A percentile compares a stretch with the other conserved stretches of the same genome.
Conservation (phyloP, 495 filamentous ascomycete genomes). For the Niebla homalea region DNA sequence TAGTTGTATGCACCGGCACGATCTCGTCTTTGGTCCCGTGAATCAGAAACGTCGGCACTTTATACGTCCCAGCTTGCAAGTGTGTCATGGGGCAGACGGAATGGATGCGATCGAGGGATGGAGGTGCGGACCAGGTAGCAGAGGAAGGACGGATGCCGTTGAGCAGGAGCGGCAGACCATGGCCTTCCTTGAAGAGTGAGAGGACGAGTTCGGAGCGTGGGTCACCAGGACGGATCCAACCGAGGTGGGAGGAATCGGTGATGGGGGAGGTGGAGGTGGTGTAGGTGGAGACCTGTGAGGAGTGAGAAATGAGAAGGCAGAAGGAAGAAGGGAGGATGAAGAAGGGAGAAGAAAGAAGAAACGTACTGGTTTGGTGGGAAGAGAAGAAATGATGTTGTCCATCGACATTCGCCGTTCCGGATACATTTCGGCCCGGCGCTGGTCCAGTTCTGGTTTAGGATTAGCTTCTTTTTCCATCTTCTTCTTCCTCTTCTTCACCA, state of each 20-base stretch:
- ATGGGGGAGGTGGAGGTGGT: background rate
- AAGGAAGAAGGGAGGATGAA: background rate
- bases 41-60: constrained; percentile 33
- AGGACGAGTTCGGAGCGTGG: constrained; percentile 24
- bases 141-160: constrained; percentile 14
- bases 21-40: constrained; percentile 33
- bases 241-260: constrained; percentile 10
- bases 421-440: constrained; percentile 8
- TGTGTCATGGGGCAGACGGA: constrained; percentile 23
- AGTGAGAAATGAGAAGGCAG: no score
- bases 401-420: constrained; percentile 7
- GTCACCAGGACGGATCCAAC: constrained; percentile 19
- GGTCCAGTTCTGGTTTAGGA: constrained; percentile 2
- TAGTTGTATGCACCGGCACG: constrained; percentile 22
- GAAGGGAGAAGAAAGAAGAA: no score
- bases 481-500: background rate
- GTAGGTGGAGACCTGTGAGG: constrained; percentile 5
- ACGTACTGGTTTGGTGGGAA: constrained; percentile 9
- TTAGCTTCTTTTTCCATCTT: no score
- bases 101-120: constrained; percentile 10
- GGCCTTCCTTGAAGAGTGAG: constrained; percentile 26
- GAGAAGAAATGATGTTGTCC: constrained; percentile 1
- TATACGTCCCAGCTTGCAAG: constrained; percentile 23
- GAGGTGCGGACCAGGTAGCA: constrained; percentile 1
- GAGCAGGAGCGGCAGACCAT: constrained; percentile 23